phyloP scores from a whole-genome alignment of 176 grass and related monocot species.

The Triticum dicoccoides region DNA sequence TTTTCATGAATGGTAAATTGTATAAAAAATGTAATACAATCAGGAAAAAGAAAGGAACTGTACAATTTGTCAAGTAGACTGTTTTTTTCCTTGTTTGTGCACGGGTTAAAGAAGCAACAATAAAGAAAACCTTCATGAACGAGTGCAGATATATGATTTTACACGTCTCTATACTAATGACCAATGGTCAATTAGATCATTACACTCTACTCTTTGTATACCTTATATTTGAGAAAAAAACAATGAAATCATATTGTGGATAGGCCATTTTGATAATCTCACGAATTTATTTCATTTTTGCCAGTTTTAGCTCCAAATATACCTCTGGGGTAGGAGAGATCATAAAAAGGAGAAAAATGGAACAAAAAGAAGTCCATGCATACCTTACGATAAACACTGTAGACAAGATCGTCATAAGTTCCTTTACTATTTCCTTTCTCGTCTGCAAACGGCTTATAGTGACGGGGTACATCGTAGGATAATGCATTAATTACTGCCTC shows the following conservation, averaged over 20 bases:
- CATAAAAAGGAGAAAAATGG: background rate
- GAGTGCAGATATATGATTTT: background rate
- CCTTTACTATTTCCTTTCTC: slow-evolving; percentile 41
- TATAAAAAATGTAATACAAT: too few species aligned
- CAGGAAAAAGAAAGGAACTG: background rate
- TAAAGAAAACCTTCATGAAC: background rate
- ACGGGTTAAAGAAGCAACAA: background rate
- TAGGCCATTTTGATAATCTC: background rate
- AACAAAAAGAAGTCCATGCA: slow-evolving; percentile 20
- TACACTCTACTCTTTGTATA: background rate
- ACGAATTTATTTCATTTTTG: background rate
- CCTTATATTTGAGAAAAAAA: background rate
- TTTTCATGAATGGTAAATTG: background rate
- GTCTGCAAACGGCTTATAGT: slow-evolving; percentile 32
- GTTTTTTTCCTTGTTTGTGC: background rate
- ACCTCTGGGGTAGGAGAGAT: background rate
- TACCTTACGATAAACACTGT: slow-evolving; percentile 64
- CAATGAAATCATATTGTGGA: background rate
- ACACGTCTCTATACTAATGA: background rate
- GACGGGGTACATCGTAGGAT: slow-evolving; percentile 21
- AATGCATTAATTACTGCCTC: slow-evolving; percentile 30
- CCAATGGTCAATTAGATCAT: background rate
- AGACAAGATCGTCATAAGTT: slow-evolving; percentile 66
- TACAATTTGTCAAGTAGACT: background rate
- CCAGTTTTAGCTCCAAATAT: background rate